These are phyloP conservation scores for Penicillium hordei DNA, from an alignment of 2,329 filamentous ascomycete genomes.

Conservation along the genomic window DNA sequence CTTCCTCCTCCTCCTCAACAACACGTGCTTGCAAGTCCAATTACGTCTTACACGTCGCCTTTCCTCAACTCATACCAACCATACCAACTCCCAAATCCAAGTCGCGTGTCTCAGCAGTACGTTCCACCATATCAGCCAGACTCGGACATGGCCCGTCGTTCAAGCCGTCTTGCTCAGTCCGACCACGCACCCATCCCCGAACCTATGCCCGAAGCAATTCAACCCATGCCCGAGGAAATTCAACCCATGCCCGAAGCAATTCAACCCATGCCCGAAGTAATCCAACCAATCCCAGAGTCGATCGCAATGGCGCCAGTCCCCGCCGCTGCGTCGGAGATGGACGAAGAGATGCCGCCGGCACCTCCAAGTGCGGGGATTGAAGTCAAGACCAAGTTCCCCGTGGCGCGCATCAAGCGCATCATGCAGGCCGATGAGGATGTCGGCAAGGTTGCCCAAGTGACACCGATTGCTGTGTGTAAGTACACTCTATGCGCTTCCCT, in stretches of 20 bases:
- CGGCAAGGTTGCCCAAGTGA: slow-evolving; percentile 96
- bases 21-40: neutral
- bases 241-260: neutral
- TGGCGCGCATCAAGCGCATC: slow-evolving; percentile 95
- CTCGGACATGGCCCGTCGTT: slow-evolving; percentile 46
- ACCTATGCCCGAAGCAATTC: slow-evolving; percentile 9
- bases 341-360: slow-evolving; percentile 9
- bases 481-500: slow-evolving; percentile 7
- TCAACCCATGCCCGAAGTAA: neutral
- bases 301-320: slow-evolving; percentile 26
- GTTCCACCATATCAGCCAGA: slow-evolving; percentile 32
- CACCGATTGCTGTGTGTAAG: slow-evolving; percentile 83
- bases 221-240: neutral
- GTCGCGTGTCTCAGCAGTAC: slow-evolving; percentile 38
- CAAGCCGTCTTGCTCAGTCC: slow-evolving; percentile 37
- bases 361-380: slow-evolving; percentile 58
- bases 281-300: slow-evolving; percentile 6
- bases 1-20: slow-evolving; percentile 44
- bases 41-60: slow-evolving; percentile 20
- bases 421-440: slow-evolving; percentile 99
- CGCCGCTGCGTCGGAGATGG: slow-evolving; percentile 6
- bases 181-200: slow-evolving; percentile 31
- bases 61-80: slow-evolving; percentile 16
- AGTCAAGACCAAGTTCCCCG: slow-evolving; percentile 93
- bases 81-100: neutral